A percentile compares a stretch with the other conserved stretches of the same genome.
These are phyloP conservation scores for Argentina anserina DNA, from an alignment of 306 rosid genomes.

Conservation along the genomic window DNA sequence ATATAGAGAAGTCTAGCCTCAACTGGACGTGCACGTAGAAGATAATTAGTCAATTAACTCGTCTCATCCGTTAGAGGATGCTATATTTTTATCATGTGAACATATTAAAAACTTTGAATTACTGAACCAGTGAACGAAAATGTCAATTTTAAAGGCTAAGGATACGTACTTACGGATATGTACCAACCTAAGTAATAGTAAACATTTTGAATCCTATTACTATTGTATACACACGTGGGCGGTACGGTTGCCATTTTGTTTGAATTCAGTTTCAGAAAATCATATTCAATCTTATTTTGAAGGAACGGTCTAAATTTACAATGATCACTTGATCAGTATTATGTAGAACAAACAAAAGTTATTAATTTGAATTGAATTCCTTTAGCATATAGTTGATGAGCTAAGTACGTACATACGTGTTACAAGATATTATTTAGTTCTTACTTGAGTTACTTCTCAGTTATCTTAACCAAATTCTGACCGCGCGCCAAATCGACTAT, in stretches of 20 bases:
- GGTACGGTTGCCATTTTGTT: background rate
- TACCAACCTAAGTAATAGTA: background rate
- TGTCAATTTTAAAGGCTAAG: background rate
- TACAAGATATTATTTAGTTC: too few relatives aligned
- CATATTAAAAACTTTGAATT: conserved; percentile 6
- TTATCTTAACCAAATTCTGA: too few relatives aligned
- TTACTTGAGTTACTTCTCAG: too few relatives aligned
- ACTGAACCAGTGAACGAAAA: background rate
- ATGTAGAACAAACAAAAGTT: background rate
- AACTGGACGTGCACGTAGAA: background rate
- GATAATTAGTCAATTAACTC: background rate
- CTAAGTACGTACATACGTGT: too few relatives aligned
- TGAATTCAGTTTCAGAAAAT: background rate
- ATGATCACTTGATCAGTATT: too few relatives aligned
- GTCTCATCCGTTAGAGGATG: background rate
- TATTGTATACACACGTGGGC: background rate
- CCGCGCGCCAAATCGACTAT: too few relatives aligned
- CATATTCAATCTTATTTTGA: too few relatives aligned
- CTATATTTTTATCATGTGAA: background rate
- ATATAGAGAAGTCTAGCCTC: background rate
- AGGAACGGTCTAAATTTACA: too few relatives aligned
- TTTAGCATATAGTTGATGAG: too few relatives aligned
- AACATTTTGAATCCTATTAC: background rate
- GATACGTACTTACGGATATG: background rate
- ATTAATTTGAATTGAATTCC: background rate